Evolutionary conservation across 306 rosid genomes (phyloP), one percentile per base, ranked within the genome.

Genomic region (Trifolium pratense): DNA sequence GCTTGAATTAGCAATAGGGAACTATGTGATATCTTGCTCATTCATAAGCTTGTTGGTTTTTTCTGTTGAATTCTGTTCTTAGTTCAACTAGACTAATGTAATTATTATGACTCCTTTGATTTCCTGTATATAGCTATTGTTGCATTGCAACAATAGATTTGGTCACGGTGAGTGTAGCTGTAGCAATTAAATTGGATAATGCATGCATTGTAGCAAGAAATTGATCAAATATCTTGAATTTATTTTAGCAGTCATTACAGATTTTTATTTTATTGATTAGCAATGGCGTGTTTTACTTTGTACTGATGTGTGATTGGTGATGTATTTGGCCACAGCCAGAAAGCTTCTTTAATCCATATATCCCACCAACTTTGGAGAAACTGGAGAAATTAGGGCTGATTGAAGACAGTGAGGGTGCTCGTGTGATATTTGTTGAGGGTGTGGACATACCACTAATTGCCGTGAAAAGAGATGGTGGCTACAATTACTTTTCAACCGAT

Each of bases 391-490:
- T 85, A 80, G 93, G 92, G 62, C 70, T 91, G 56, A 75, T 93
- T 79, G 86, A 87, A 80, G 97, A 89, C 40, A 80, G 87, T 25
- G 67, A 89, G n/a, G 98, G 98, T 61, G 98, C 96, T 32, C 96
- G 90, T 65, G 96, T 94, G 70, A 89, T 93, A 77, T 82, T 82
- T 62, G 12, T 93, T 39, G 89, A 91, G 75, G 96, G 86, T 77
- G 67, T 74, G 39, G 86, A 83, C 29, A 88, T 87, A 77, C 98
- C 98, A 32, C 86, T 93, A 45, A 91, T 91, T 78, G 98, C 85
- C 68, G 96, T 88, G 80, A 93, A 93, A 90, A 91, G 96, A 18
- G 97, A 91, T 78, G 98, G 95, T 55, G 96, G 97, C 78, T 91
- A 70, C 87, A 93, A 93, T 74, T 93, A 93, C 60, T 97, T 84